Base-by-base conservation (phyloP, 2,329 filamentous ascomycete genomes). In the Ceratocystis eucalypticola region DNA sequence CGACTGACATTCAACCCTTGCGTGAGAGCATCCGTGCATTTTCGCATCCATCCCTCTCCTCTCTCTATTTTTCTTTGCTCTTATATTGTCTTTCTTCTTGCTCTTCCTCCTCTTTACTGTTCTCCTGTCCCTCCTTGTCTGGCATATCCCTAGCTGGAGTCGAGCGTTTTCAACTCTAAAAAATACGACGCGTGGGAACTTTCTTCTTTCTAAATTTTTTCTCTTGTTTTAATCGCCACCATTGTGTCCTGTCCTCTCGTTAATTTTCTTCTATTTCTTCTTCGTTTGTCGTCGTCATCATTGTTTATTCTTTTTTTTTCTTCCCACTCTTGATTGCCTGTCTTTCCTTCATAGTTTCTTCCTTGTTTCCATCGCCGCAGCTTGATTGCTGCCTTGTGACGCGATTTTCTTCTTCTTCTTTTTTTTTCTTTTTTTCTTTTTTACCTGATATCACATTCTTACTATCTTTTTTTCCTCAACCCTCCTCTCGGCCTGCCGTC, bases 21-120 rank as follows among this genome's bases (percentile, higher is more conserved):
- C 61, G 64, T 53, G 25, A 57, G 37, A 65, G 66, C 64, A 68
- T 68, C 66, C 66, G 66, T 66, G 66, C 64, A 53, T 66, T 63
- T 50, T 48, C 64, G 41, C 57, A 57, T 62, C 65, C 20, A n/a
- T 64, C 48, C 53, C 20, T 64, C 55, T 64, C 55, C 28, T 28
- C 28, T 64, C 30, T 62, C 17, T 66, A 37, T 62, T 44, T 33
- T 46, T 10, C 48, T 63, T 57, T 63, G 37, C 37, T 41, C 64
- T 65, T 65, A 53, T 30, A n/a, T 30, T 64, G 44, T 53, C 46
- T 65, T 64, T 64, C 44, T 66, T 68, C 62, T 62, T 53, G 48
- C 22, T 64, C 25, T 57, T 30, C 55, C 62, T 53, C 59, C 22
- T 64, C 37, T 57, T 10, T n/a, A 17, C 63, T 64, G 33, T 17